These are phyloP conservation scores for Solanum gandarillasii DNA, from an alignment of 257 asterid genomes.

Conservation along the genomic window DNA sequence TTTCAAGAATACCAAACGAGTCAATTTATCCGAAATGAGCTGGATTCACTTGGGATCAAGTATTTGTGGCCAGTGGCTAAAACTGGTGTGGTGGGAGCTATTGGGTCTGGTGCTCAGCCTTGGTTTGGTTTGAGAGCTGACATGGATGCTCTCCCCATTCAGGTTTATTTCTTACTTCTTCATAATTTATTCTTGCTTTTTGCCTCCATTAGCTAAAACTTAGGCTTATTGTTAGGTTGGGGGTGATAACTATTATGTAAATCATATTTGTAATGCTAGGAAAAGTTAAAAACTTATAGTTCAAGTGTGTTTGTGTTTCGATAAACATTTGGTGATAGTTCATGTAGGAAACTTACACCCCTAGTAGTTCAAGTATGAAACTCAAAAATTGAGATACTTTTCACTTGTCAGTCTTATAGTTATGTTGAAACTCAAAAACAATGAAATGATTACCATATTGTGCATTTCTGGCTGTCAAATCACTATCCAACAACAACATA, in stretches of 20 bases:
- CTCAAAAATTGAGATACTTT: neutral
- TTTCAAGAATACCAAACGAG: slow-evolving; percentile 69
- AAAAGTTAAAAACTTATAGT: too few relatives aligned
- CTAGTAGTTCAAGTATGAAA: too few relatives aligned
- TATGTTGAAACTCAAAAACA: neutral
- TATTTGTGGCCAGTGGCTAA: slow-evolving; percentile 74
- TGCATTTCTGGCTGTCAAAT: neutral
- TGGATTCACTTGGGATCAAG: slow-evolving; percentile 53
- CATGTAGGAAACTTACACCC: too few relatives aligned
- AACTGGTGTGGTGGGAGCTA: slow-evolving; percentile 66
- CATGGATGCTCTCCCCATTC: slow-evolving; percentile 94
- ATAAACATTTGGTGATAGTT: neutral
- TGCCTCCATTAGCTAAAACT: neutral
- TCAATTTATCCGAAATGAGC: slow-evolving; percentile 63
- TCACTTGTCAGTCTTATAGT: neutral
- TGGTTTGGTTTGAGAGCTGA: slow-evolving; percentile 80
- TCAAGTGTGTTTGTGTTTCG: neutral
- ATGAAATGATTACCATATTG: neutral
- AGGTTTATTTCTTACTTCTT: slow-evolving; percentile 24
- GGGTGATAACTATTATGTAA: neutral
- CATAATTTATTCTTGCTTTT: neutral
- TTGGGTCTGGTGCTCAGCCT: slow-evolving; percentile 67
- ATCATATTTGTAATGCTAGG: neutral
- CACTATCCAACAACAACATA: neutral
- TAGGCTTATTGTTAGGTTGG: neutral